phyloP scores from a whole-genome alignment of 495 filamentous ascomycete genomes.

The Sordaria brevicollis region DNA sequence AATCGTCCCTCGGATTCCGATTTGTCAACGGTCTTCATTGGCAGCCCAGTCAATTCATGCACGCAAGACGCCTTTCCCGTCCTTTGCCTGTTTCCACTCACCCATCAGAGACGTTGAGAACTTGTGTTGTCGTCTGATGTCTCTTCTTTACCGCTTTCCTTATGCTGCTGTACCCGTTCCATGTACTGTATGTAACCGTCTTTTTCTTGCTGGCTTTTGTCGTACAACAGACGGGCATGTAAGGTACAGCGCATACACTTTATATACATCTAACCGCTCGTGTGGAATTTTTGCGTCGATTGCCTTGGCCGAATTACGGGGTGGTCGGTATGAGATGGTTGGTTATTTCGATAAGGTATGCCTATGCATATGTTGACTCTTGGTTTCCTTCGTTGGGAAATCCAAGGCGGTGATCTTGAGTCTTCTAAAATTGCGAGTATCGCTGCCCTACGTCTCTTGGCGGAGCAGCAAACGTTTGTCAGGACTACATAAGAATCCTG shows the following conservation, averaged over 20 bases:
- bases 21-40: neutral
- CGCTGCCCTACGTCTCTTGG: neutral
- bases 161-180: neutral
- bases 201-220: neutral
- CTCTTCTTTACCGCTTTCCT: neutral
- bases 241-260: neutral
- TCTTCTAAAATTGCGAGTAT: neutral
- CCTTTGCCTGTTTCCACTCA: neutral
- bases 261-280: neutral
- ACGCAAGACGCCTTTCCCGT: neutral
- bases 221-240: neutral
- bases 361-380: neutral
- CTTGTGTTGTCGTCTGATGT: neutral
- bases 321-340: neutral
- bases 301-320: neutral
- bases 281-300: neutral
- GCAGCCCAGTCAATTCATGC: neutral
- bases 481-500: neutral
- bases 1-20: neutral
- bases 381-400: neutral
- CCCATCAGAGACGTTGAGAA: neutral
- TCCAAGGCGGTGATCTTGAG: neutral
- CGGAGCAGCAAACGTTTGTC: neutral
- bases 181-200: neutral
- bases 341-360: neutral